Conservation (phyloP, 2,329 filamentous ascomycete genomes). For the Botryotinia narcissicola region DNA sequence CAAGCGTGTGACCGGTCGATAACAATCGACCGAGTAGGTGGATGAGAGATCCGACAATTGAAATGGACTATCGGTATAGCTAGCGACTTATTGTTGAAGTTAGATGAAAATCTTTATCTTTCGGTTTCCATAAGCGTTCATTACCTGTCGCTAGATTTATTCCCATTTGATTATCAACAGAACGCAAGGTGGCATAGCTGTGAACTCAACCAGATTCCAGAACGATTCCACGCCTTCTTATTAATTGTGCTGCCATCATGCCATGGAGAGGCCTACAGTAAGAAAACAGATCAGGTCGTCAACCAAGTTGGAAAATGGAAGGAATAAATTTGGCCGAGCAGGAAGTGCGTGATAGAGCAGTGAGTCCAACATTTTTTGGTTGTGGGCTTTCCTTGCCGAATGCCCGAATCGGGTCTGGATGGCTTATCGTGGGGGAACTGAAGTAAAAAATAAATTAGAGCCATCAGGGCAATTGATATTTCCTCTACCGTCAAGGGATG, state of each 20-base stretch:
- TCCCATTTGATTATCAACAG: conserved; percentile 51
- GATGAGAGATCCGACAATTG: conserved; percentile 44
- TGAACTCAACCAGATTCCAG: conserved; percentile 39
- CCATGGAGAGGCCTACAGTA: conserved; percentile 50
- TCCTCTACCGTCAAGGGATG: background rate
- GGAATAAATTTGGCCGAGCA: background rate
- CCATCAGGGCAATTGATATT: background rate
- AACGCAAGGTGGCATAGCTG: conserved; percentile 38
- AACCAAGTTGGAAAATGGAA: conserved; percentile 50
- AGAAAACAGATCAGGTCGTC: conserved; percentile 45
- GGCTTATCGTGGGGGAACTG: no score
- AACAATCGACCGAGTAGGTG: conserved; percentile 58
- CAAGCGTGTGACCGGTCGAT: conserved; percentile 59
- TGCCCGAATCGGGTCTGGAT: background rate
- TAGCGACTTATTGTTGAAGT: conserved; percentile 46
- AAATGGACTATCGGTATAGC: background rate
- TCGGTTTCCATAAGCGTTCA: conserved; percentile 52
- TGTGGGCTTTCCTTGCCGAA: background rate
- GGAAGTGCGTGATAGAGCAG: background rate
- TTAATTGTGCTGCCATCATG: conserved; percentile 33
- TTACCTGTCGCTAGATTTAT: conserved; percentile 53
- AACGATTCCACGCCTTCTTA: conserved; percentile 34
- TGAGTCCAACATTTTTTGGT: background rate
- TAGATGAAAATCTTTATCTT: conserved; percentile 54
- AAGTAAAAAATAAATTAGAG: background rate